Evolutionary conservation across 441 rosid genomes (phyloP), one percentile per base, ranked within the genome.

Genomic region (Francoa sonchifolia): DNA sequence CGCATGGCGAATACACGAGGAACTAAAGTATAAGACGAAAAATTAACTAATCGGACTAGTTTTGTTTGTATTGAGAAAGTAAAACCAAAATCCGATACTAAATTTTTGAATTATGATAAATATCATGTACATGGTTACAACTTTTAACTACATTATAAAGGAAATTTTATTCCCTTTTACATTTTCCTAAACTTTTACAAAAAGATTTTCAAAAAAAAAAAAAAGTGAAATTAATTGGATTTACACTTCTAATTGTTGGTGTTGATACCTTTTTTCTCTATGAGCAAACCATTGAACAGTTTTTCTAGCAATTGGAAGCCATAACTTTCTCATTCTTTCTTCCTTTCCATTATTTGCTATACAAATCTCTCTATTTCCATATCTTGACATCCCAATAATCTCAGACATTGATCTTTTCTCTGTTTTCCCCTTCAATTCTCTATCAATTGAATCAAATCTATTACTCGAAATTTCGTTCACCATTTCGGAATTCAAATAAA

Each of bases 401-500:
- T 89, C 97, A 3, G 97, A 89, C 54, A 74, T 59, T n/a, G 94
- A 66, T 68, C 92, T 74, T 56, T 81, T 71, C 19, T 62, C 83
- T 0, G 50, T 49, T 37, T 14, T 59, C 63, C 9, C 51, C 60
- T 3, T 54, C 47, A 52, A 62, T 56, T n/a, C 26, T 33, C 5
- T n/a, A n/a, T 51, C 46, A 4, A 27, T 33, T 9, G 29, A 47
- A 27, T 69, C 49, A 49, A 90, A 73, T 46, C 85, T 67, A 42
- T 63, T 62, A 60, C 74, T 68, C 1, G 95, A 71, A 28, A 53
- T 18, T 6, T 67, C 66, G 8, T 56, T 59, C 17, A 82, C 64
- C 95, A 90, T 61, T 53, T 90, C 93, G 0, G 82, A 74, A 9
- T 72, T 80, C 69, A 90, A 50, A 55, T 69, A 70, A 77, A 78